phyloP scores from a whole-genome alignment of 1,284 basidiomycete genomes.

The Puccinia hordei region DNA sequence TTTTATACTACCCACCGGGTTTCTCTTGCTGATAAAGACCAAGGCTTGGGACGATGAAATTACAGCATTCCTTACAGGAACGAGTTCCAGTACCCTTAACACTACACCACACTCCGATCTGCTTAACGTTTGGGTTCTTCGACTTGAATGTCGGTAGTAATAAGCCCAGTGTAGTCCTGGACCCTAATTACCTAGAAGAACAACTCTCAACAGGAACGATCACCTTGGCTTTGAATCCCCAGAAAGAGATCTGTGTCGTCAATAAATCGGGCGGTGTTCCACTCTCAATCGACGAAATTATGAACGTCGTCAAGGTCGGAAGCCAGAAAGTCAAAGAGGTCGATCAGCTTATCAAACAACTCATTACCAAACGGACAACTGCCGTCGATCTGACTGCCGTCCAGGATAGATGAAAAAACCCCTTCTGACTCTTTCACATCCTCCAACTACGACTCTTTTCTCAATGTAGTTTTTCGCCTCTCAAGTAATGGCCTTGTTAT shows the following conservation, averaged over 20 bases:
- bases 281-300: conserved; percentile 71
- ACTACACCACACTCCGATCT: conserved; percentile 88
- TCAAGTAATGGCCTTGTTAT: no score
- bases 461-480: no score
- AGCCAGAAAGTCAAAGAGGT: conserved; percentile 74
- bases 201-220: conserved; percentile 74
- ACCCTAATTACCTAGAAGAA: conserved; percentile 79
- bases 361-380: conserved; percentile 60
- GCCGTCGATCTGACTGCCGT: conserved; percentile 16
- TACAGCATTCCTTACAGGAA: conserved; percentile 78
- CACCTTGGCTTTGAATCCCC: conserved; percentile 80
- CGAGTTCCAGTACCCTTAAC: conserved; percentile 86
- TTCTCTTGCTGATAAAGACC: neutral
- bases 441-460: neutral
- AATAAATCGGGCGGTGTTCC: conserved; percentile 67
- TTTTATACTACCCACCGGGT: neutral
- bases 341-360: conserved; percentile 69
- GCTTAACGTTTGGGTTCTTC: conserved; percentile 90
- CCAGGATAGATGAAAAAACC: conserved; percentile 27
- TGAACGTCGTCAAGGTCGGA: conserved; percentile 72
- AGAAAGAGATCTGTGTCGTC: conserved; percentile 90
- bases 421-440: neutral
- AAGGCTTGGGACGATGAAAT: neutral
- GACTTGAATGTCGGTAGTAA: conserved; percentile 58
- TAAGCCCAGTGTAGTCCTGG: conserved; percentile 66